Base-by-base conservation (phyloP, 305 asterid genomes). In the Fraxinus ornus region DNA sequence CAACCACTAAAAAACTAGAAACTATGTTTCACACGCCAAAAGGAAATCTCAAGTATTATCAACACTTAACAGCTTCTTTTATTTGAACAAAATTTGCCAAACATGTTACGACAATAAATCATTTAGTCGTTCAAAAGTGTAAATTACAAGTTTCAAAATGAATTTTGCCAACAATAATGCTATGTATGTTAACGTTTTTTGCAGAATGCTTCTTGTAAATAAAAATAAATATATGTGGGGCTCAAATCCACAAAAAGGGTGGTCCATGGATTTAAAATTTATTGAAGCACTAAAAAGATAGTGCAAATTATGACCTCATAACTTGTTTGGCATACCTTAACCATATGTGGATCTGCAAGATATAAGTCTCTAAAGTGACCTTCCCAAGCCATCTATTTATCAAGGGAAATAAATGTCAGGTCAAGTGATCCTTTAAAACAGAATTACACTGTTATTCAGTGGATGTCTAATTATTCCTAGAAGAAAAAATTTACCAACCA, bases 301-400 rank as follows among this genome's bases (percentile, higher is more conserved):
- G 21, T 60, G 32, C 13, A 8, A 60, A 60, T 22, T 60, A 7
- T 13, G 37, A 26, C 19, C 75, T 64, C 62, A 44, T 26, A 76
- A 13, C 7, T 64, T 24, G 62, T 64, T 77, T 30, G 57, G 55
- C 89, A 73, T 86, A 95, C 98, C 98, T 93, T 82, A 95, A 88
- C 98, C 97, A 95, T 88, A 93, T 91, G 83, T 95, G 97, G 83
- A 92, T 88, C 89, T 95, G 98, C 13, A 92, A 89, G 85, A 95
- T 92, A 66, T 95, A 95, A 17, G 98, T 95, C 89, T 93, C 98
- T 89, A 93, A 83, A 75, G 98, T 95, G 88, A 95, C 76, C 91
- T 91, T 95, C 83, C 98, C 98, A 26, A 95, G 97, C 97, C 98
- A 95, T 87, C 98, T 95, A 81, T 80, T 81, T 74, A 74, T 74